Evolutionary conservation across 805 yeast species (phyloP).

Genomic region (Lipomyces mesembrius): DNA sequence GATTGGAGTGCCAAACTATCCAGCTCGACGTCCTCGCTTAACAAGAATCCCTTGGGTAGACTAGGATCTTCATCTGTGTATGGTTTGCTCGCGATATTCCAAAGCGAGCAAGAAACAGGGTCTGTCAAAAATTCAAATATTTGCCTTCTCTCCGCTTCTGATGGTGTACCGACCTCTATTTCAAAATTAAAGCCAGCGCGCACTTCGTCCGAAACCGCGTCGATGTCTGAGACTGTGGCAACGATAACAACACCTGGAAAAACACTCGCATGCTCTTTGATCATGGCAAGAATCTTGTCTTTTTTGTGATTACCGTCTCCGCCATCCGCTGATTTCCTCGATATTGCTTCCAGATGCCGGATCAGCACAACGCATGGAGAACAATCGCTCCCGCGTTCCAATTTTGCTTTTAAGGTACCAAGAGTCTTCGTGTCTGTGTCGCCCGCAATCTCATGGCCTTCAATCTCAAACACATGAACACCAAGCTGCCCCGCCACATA

Average conservation of each 20-base stretch:
- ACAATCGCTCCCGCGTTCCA: constrained; percentile 64
- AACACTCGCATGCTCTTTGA: constrained; percentile 58
- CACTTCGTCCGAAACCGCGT: constrained; percentile 65
- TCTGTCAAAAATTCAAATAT: constrained; percentile 61
- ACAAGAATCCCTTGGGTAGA: constrained; percentile 39
- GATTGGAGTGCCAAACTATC: constrained; percentile 75
- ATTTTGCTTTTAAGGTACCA: constrained; percentile 74
- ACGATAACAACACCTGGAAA: constrained; percentile 56
- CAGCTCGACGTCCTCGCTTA: constrained; percentile 58
- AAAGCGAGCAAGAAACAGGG: background rate
- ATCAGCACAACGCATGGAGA: constrained; percentile 58
- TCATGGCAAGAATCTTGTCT: constrained; percentile 57
- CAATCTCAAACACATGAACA: constrained; percentile 66
- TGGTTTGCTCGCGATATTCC: background rate
- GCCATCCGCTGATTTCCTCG: constrained; percentile 67
- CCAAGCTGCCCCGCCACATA: constrained; percentile 65
- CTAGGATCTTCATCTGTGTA: background rate
- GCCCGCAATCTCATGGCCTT: constrained; percentile 67
- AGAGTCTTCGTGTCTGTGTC: constrained; percentile 79
- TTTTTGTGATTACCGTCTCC: constrained; percentile 47
- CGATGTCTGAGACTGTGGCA: constrained; percentile 72
- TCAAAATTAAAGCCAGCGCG: constrained; percentile 78
- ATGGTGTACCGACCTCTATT: constrained; percentile 74
- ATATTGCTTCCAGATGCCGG: constrained; percentile 76
- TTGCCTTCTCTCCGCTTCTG: constrained; percentile 69